phyloP scores from a whole-genome alignment of 345 rosid species.

The Eucalyptus lansdowneana region DNA sequence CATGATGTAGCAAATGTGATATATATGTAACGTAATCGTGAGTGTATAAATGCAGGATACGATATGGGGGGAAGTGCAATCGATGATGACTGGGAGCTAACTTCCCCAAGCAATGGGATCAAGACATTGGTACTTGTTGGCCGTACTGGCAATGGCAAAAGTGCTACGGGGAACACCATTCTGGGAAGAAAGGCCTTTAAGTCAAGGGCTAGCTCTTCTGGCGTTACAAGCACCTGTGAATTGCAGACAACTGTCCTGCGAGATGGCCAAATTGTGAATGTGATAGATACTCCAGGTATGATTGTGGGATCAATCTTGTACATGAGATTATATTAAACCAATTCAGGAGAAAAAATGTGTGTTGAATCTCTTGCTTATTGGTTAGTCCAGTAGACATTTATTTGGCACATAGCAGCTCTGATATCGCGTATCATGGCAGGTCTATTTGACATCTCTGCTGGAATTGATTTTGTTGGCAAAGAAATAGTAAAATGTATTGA shows the following conservation, averaged over 20 bases:
- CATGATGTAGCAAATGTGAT: neutral
- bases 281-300: conserved; percentile 89
- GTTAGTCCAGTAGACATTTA: neutral
- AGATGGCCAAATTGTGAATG: conserved; percentile 70
- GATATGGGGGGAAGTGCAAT: conserved; percentile 69
- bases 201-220: conserved; percentile 57
- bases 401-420: neutral
- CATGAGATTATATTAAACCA: neutral
- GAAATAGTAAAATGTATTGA: conserved; percentile 76
- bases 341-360: neutral
- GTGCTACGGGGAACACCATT: conserved; percentile 88
- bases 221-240: conserved; percentile 69
- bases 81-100: conserved; percentile 83
- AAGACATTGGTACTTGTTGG: conserved; percentile 79
- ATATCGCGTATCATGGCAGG: conserved; percentile 20
- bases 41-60: neutral
- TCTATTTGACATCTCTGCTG: conserved; percentile 61
- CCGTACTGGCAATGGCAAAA: conserved; percentile 87
- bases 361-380: neutral
- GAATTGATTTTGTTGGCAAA: conserved; percentile 56
- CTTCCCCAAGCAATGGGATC: conserved; percentile 25
- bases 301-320: neutral
- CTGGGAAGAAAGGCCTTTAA: conserved; percentile 60
- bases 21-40: neutral
- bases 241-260: conserved; percentile 31